These are phyloP conservation scores for Calonectria pseudoreteaudii DNA, from an alignment of 2,329 filamentous ascomycete species.

Conservation along the genomic window DNA sequence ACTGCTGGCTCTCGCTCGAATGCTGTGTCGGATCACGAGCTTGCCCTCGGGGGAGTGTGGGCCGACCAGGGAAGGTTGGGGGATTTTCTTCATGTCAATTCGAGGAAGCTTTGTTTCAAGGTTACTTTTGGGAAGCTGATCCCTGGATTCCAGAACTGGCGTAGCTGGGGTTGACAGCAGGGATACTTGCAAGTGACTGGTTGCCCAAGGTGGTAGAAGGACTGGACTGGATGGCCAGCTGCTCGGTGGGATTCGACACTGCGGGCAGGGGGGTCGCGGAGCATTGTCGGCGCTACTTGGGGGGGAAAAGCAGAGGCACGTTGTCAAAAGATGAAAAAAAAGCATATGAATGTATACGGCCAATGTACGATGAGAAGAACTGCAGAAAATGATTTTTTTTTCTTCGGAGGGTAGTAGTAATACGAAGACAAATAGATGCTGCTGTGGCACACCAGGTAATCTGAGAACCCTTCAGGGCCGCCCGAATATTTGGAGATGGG, in stretches of 20 bases:
- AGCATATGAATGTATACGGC: not conserved
- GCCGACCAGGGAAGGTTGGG: conserved; percentile 4
- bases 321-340: not conserved
- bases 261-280: conserved; percentile 18
- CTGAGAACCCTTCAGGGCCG: not conserved
- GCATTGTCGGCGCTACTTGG: conserved; percentile 31
- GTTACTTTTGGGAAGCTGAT: conserved; percentile 19
- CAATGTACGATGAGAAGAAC: not conserved
- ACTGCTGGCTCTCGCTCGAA: not conserved
- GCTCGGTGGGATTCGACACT: conserved; percentile 1
- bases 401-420: not conserved
- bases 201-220: conserved; percentile 14
- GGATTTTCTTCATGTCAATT: not conserved
- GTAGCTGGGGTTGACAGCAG: conserved; percentile 4
- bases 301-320: not conserved
- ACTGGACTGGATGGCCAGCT: conserved; percentile 1
- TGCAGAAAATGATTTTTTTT: not conserved
- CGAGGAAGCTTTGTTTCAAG: conserved; percentile 20
- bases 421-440: not conserved
- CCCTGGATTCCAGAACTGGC: conserved; percentile 10
- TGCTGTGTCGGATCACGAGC: conserved; percentile 11
- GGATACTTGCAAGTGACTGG: conserved; percentile 14
- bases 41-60: conserved; percentile 6
- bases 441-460: not conserved
- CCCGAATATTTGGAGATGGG: not conserved